Conservation (phyloP, 768 basidiomycete genomes). For the Termitomyces sp. region DNA sequence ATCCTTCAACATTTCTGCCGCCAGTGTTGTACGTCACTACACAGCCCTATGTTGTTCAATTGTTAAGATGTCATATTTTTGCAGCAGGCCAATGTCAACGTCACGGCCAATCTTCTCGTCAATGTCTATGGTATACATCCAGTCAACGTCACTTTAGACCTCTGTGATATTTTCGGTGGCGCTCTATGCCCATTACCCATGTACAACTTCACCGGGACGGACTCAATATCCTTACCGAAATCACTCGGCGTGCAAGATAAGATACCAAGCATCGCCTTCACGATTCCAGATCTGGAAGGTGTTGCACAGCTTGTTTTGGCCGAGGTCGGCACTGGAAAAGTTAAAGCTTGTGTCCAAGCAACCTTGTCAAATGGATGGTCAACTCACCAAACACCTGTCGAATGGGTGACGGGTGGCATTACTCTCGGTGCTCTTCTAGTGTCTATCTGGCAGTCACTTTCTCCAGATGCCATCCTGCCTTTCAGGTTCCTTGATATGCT, state of each 20-base stretch:
- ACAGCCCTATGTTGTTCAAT: slow-evolving; percentile 1
- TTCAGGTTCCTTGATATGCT: slow-evolving; percentile 79
- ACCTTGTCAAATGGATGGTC: slow-evolving; percentile 92
- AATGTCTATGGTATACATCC: slow-evolving; percentile 86
- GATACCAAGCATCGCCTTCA: slow-evolving; percentile 79
- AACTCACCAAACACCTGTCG: slow-evolving; percentile 64
- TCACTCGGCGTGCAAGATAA: slow-evolving; percentile 47
- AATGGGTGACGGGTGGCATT: slow-evolving; percentile 71
- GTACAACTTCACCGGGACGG: slow-evolving; percentile 86
- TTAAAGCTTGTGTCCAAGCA: slow-evolving; percentile 88
- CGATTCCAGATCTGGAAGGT: slow-evolving; percentile 89
- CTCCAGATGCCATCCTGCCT: slow-evolving; percentile 55
- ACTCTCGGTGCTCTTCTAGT: slow-evolving; percentile 58
- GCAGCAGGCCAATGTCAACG: slow-evolving; percentile 71
- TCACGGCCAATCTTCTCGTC: slow-evolving; percentile 75
- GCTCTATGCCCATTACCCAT: slow-evolving; percentile 77
- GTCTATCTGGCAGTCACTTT: slow-evolving; percentile 56
- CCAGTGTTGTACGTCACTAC: slow-evolving; percentile 68
- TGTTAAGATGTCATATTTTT: slow-evolving; percentile 11
- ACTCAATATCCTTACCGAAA: slow-evolving; percentile 58
- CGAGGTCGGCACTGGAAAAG: slow-evolving; percentile 60
- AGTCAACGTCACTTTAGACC: slow-evolving; percentile 80
- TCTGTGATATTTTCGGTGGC: slow-evolving; percentile 75
- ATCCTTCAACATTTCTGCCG: slow-evolving; percentile 81
- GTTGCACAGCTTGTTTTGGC: slow-evolving; percentile 75